A percentile compares a stretch with the other conserved stretches of the same genome.
These are phyloP conservation scores for Royoungia palumana DNA, from an alignment of 768 basidiomycete species.

Conservation along the genomic window DNA sequence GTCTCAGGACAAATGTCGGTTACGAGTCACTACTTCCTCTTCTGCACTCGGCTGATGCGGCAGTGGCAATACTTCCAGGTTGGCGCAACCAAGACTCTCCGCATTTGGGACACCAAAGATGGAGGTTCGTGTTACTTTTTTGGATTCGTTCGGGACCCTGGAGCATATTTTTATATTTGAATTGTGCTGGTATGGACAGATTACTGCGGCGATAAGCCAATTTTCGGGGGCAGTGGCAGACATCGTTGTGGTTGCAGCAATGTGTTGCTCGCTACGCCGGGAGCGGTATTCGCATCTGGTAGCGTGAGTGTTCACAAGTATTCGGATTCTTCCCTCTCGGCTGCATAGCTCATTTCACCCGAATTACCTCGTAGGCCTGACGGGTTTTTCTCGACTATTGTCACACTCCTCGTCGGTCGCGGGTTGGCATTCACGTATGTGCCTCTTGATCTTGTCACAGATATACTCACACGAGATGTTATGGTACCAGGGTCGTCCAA, in stretches of 20 bases:
- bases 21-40: not conserved
- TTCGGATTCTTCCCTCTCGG: not conserved
- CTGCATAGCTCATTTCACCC: not conserved
- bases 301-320: slow-evolving; percentile 13
- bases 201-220: slow-evolving; percentile 13
- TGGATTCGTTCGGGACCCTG: not conserved
- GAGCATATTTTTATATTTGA: not conserved
- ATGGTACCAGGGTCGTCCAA: slow-evolving; percentile 17
- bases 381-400: slow-evolving; percentile 1
- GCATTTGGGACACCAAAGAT: slow-evolving; percentile 15
- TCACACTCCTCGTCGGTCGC: slow-evolving; percentile 11
- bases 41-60: slow-evolving; percentile 8
- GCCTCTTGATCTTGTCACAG: not conserved
- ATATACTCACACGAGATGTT: not conserved
- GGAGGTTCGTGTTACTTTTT: slow-evolving; percentile 15
- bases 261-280: slow-evolving; percentile 22
- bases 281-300: slow-evolving; percentile 12
- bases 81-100: slow-evolving; percentile 20
- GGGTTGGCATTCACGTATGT: slow-evolving; percentile 28
- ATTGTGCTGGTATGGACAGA: not conserved
- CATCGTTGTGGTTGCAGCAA: slow-evolving; percentile 9
- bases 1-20: slow-evolving; percentile 27
- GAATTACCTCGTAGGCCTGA: slow-evolving; percentile 9
- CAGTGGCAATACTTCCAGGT: slow-evolving; percentile 7
- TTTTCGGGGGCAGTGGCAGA: slow-evolving; percentile 7